Conservation (phyloP, 1,284 basidiomycete genomes). For the Ustilago lituana region DNA sequence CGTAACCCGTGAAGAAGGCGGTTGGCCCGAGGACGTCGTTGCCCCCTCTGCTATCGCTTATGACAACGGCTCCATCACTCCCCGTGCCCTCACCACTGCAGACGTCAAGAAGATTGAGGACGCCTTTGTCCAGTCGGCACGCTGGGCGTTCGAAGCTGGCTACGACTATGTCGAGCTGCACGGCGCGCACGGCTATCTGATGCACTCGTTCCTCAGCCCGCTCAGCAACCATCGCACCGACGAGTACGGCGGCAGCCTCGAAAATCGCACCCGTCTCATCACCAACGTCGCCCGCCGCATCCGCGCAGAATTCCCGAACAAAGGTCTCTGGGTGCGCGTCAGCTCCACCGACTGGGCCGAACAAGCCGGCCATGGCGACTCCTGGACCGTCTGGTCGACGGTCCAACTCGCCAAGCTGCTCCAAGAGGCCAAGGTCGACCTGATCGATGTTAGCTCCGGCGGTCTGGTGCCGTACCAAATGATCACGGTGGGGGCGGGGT, state of each 20-base stretch:
- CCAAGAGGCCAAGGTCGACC: conserved; percentile 57
- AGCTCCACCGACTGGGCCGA: conserved; percentile 62
- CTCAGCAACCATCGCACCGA: conserved; percentile 63
- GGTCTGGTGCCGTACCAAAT: conserved; percentile 55
- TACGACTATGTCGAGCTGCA: conserved; percentile 80
- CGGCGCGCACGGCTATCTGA: conserved; percentile 72
- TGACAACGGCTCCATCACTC: conserved; percentile 70
- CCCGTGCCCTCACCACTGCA: conserved; percentile 73
- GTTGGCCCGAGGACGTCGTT: conserved; percentile 77
- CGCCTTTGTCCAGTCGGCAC: conserved; percentile 75
- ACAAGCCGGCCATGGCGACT: conserved; percentile 31
- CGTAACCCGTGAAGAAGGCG: conserved; percentile 68
- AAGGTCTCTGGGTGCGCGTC: conserved; percentile 63
- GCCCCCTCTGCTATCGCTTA: conserved; percentile 75
- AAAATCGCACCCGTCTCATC: conserved; percentile 56
- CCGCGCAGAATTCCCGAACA: conserved; percentile 55
- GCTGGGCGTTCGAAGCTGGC: conserved; percentile 70
- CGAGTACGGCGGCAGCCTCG: conserved; percentile 63
- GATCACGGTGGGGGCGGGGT: conserved; percentile 52
- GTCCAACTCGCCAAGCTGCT: conserved; percentile 51
- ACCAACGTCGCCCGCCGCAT: conserved; percentile 50
- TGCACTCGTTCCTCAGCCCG: conserved; percentile 70
- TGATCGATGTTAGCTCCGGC: conserved; percentile 60
- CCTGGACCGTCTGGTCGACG: conserved; percentile 58
- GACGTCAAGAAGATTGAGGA: conserved; percentile 75